Evolutionary conservation across 1,139 yeast species (phyloP), one percentile per base, ranked within the genome.

Genomic region (Suhomyces wounanorum): DNA sequence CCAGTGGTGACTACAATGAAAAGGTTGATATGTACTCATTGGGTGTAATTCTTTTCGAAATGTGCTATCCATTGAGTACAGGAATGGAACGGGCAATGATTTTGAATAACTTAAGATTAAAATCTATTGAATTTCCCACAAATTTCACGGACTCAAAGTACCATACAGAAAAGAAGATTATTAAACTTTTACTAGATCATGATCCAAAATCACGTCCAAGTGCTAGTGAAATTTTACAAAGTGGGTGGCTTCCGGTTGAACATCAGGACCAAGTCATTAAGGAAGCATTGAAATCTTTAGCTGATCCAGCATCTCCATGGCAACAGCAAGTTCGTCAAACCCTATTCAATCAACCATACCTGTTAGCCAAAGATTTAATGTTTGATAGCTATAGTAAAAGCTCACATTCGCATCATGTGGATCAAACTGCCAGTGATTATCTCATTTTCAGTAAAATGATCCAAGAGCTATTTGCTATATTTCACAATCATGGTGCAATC

Each of bases 1-100:
- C 89, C 7, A 76, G 83, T 14, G 96, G 95, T 1, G 75, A 81
- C 25, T 94, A 94, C 64, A 87, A 91, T 63, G 96, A 89, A 56
- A 94, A 94, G 59, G 96, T 94, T 23, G 99, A 95, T 65, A 87
- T 95, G 89, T 95, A 91, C 65, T 91, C 99, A 0, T 70, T 95
- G 47, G 99, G 99, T 4, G 83, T 95, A 30, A 94, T 95, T 2
- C 90, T 94, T 64, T 94, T 94, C 67, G 99, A 95, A 66, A 92
- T 95, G 98, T 82, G 91, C 31, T 90, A 86, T 67, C 77, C 86
- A 0, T 77, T 94, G 62, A 75, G 78, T 14, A 95, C 99, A 0
- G 94, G 91, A 2, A 94, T 95, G 97, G 99, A 95, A 66, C 77
- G 99, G 49, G 92, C 88, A 3, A 76, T 77, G 44, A 88, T 83